A percentile compares a stretch with the other conserved stretches of the same genome.
phyloP scores from a whole-genome alignment of 2,329 filamentous ascomycete genomes.

The Alternaria sp. region DNA sequence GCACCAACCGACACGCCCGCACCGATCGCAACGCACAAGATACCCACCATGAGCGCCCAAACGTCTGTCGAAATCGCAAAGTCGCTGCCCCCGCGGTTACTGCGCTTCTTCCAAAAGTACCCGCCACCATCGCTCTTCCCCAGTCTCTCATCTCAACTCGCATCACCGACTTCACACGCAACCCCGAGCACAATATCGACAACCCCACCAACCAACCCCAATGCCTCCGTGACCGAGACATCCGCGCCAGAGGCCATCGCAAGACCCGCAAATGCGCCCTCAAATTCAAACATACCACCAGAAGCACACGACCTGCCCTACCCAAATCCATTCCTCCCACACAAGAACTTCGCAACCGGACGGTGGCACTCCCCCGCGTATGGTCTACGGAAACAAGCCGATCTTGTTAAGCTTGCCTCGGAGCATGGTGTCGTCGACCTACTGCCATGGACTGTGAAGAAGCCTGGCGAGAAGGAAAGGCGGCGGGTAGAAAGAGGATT shows the following conservation, averaged over 20 bases:
- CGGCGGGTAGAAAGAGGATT: conserved; percentile 79
- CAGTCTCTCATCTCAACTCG: conserved; percentile 27
- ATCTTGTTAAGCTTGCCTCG: conserved; percentile 84
- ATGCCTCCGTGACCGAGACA: conserved; percentile 47
- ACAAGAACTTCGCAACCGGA: conserved; percentile 78
- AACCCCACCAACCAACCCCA: conserved; percentile 44
- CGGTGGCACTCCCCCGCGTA: conserved; percentile 84
- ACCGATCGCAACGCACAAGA: conserved; percentile 8
- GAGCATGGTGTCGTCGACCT: conserved; percentile 81
- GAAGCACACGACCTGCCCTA: conserved; percentile 55
- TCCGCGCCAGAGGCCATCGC: conserved; percentile 33
- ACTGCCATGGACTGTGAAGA: conserved; percentile 78
- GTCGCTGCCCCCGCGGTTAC: conserved; percentile 76
- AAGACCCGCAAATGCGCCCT: conserved; percentile 15
- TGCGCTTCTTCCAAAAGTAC: conserved; percentile 88
- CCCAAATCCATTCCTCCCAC: conserved; percentile 81
- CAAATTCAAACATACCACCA: conserved; percentile 17
- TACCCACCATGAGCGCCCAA: conserved; percentile 33
- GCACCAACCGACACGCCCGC: not conserved
- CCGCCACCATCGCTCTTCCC: conserved; percentile 67
- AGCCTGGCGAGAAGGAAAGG: conserved; percentile 71
- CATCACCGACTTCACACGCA: conserved; percentile 20
- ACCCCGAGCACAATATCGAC: conserved; percentile 23
- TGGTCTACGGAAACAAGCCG: conserved; percentile 85
- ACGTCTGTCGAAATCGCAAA: conserved; percentile 65